phyloP scores from a whole-genome alignment of 2,329 filamentous ascomycete genomes.

The Hypomyces perniciosus region DNA sequence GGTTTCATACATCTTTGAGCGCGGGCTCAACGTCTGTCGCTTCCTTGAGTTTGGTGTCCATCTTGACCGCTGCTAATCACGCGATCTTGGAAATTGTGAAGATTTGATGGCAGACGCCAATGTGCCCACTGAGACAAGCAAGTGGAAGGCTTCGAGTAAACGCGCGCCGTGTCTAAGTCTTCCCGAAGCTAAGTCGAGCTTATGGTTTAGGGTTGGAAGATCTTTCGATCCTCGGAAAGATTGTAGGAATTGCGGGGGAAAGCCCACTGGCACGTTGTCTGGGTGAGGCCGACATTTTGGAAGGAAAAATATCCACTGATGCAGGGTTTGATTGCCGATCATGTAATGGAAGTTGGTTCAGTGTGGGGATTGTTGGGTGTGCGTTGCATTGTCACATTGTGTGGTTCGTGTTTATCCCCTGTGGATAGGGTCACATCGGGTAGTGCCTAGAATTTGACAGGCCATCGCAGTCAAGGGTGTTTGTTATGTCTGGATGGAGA shows the following conservation, averaged over 20 bases:
- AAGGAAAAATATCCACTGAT: background rate
- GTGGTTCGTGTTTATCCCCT: background rate
- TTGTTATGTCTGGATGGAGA: too few relatives aligned
- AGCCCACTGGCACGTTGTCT: background rate
- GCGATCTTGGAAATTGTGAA: background rate
- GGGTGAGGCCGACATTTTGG: background rate
- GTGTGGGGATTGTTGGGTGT: background rate
- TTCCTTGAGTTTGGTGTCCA: constrained; percentile 11
- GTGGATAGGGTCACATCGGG: too few relatives aligned
- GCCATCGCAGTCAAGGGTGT: too few relatives aligned
- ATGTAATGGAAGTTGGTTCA: background rate
- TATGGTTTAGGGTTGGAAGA: too few relatives aligned
- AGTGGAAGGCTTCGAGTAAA: too few relatives aligned
- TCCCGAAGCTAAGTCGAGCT: background rate
- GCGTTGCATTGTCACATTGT: background rate
- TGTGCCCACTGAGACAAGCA: background rate
- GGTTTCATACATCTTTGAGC: constrained; percentile 5
- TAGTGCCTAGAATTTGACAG: too few relatives aligned
- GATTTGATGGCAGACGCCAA: background rate
- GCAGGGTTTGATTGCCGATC: constrained; percentile 1
- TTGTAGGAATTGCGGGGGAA: background rate
- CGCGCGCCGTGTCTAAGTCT: too few relatives aligned
- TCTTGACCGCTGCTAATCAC: background rate
- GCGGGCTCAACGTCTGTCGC: constrained; percentile 2
- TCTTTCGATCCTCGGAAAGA: background rate